Evolutionary conservation across 176 grass and related monocot species (phyloP).

Genomic region (Avena eriantha): DNA sequence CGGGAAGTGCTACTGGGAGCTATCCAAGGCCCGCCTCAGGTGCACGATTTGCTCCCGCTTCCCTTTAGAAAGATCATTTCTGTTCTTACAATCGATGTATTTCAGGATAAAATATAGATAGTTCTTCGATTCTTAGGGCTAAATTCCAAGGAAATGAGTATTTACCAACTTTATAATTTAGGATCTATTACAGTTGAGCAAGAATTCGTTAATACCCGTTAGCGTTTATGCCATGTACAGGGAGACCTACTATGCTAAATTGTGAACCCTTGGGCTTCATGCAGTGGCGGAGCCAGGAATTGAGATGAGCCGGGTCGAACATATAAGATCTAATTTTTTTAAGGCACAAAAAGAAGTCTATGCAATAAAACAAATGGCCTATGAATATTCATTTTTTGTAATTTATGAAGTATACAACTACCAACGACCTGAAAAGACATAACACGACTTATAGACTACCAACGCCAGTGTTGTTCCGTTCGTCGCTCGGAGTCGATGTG

Average conservation of each 20-base stretch:
- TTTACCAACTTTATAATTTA: background rate
- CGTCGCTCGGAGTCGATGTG: no score
- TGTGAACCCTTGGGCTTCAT: background rate
- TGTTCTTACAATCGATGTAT: background rate
- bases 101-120: background rate
- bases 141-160: background rate
- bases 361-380: no score
- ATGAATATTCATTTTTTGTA: no score
- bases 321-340: no score
- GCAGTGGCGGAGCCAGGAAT: background rate
- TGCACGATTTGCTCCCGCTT: slow-evolving; percentile 33
- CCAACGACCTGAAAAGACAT: no score
- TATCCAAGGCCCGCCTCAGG: slow-evolving; percentile 97
- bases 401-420: no score
- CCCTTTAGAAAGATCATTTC: background rate
- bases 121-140: background rate
- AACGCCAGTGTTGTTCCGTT: no score
- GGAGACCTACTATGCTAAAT: slow-evolving; percentile 8
- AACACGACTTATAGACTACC: no score
- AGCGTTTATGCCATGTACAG: background rate
- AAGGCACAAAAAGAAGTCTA: no score
- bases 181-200: background rate
- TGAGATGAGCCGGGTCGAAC: no score
- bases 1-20: slow-evolving; percentile 83
- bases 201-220: background rate